Evolutionary conservation across 129 eudicot genomes (phyloP).

Genomic region (Artemisia argyi): DNA sequence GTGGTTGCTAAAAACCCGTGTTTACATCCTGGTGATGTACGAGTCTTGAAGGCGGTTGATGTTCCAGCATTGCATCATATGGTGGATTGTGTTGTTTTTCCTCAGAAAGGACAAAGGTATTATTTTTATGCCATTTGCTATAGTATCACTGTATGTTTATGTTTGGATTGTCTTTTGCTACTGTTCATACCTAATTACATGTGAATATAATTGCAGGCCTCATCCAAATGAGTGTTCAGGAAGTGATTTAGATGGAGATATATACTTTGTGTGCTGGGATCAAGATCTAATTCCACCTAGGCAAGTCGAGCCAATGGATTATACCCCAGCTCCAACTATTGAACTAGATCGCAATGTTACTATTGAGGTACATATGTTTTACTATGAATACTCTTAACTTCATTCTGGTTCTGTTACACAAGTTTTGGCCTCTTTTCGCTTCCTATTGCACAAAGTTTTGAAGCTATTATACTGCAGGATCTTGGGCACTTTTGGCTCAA

Average conservation of each 20-base stretch:
- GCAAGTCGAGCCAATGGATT: slow-evolving; percentile 65
- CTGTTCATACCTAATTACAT: background rate
- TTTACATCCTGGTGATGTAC: slow-evolving; percentile 85
- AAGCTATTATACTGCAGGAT: background rate
- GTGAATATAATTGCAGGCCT: slow-evolving; percentile 45
- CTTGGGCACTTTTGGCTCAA: background rate
- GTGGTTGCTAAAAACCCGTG: slow-evolving; percentile 91
- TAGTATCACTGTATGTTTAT: background rate
- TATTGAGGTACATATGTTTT: slow-evolving; percentile 53
- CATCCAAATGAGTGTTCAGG: slow-evolving; percentile 98
- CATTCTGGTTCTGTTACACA: background rate
- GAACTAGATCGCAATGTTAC: slow-evolving; percentile 70
- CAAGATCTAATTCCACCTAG: slow-evolving; percentile 61
- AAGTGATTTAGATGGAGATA: slow-evolving; percentile 93
- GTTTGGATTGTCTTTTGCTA: slow-evolving; percentile 17
- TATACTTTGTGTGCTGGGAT: slow-evolving; percentile 87
- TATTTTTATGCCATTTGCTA: too few species aligned
- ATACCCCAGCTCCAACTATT: slow-evolving; percentile 50
- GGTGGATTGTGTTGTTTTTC: slow-evolving; percentile 90
- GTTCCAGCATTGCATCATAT: slow-evolving; percentile 65
- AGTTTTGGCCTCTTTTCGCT: background rate
- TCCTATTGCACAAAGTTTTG: background rate
- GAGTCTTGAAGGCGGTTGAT: slow-evolving; percentile 58
- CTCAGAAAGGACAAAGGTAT: slow-evolving; percentile 67
- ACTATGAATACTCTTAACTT: background rate